Base-by-base conservation (phyloP, 1,284 basidiomycete species). In the Ceratobasidium sp. region DNA sequence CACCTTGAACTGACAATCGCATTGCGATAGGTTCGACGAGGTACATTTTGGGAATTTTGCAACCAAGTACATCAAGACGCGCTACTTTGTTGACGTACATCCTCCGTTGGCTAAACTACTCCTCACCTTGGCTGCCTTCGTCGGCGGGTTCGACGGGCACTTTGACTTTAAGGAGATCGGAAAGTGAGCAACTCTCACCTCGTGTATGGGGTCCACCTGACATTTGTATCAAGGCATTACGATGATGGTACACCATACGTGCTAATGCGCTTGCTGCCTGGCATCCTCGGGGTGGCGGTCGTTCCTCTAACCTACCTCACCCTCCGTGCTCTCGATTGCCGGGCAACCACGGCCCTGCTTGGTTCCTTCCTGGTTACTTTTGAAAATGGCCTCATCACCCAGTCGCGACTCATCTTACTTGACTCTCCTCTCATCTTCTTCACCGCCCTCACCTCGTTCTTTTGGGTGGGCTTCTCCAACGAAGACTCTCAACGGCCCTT, bases 151-250 rank as follows among this genome's bases (percentile, higher is more conserved):
- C 76, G 85, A 96, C 73, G 97, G 96, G 1, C 83, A 92, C 54
- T 98, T 98, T 77, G 94, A 98, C 78, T 99, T 99, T 79, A 93
- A 96, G 78, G 94, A 97, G 72, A 98, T 99, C 74, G 94, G 89
- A 80, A 94, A 93, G 93, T 94, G 76, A 73, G 92, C 84, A 25
- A 25, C 1, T 32, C 40, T 15, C 45, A 27, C 25, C 7, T 20
- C 8, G 49, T 56, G 2, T 43, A 4, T 52, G 10, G 8, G 20
- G 7, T 34, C 4, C 10, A 34, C 27, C 49, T 64, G 17, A 52
- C 34, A 8, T n/a, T 17, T 49, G 27, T 40, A n/a, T 42, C 0
- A 75, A 95, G 93, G 79, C 79, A 86, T 25, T 97, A 96, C 78
- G 88, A 90, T 45, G 79, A 79, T 72, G 82, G 87, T 72, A 94